Evolutionary conservation across 208 protist genomes (phyloP).

Genomic region (Acanthamoeba lenticulata): DNA sequence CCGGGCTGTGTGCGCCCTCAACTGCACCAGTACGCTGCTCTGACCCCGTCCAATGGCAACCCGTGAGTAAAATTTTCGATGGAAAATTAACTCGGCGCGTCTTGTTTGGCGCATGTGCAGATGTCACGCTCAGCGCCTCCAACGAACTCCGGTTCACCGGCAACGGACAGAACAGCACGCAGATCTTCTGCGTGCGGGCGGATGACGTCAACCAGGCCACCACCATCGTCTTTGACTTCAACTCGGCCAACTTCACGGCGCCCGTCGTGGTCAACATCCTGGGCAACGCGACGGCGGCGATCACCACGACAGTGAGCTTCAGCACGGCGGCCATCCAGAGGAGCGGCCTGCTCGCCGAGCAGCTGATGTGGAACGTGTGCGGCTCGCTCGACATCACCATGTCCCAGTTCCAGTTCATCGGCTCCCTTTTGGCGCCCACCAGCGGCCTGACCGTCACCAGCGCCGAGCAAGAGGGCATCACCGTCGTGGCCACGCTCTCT

Average conservation of each 20-base stretch:
- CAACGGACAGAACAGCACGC: not conserved
- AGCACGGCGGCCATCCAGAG: not conserved
- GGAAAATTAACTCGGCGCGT: too few relatives aligned
- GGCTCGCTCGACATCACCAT: not conserved
- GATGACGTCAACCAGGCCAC: not conserved
- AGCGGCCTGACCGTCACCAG: not conserved
- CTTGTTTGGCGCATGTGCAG: not conserved
- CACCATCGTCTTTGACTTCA: not conserved
- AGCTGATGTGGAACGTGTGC: not conserved
- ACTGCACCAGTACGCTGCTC: not conserved
- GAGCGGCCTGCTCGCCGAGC: not conserved
- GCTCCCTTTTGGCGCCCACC: not conserved
- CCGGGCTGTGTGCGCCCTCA: not conserved
- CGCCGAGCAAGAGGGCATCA: not conserved
- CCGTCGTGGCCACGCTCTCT: not conserved
- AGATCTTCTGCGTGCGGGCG: not conserved
- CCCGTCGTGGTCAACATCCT: not conserved
- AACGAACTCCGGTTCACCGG: not conserved
- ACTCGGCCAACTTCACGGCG: not conserved
- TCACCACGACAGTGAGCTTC: too few relatives aligned
- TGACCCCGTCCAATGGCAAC: not conserved
- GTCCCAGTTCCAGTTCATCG: not conserved
- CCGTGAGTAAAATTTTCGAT: too few relatives aligned
- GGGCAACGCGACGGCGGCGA: not conserved
- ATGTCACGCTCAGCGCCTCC: not conserved